phyloP scores from a whole-genome alignment of 1,284 basidiomycete species.

The Leccinum huronense region DNA sequence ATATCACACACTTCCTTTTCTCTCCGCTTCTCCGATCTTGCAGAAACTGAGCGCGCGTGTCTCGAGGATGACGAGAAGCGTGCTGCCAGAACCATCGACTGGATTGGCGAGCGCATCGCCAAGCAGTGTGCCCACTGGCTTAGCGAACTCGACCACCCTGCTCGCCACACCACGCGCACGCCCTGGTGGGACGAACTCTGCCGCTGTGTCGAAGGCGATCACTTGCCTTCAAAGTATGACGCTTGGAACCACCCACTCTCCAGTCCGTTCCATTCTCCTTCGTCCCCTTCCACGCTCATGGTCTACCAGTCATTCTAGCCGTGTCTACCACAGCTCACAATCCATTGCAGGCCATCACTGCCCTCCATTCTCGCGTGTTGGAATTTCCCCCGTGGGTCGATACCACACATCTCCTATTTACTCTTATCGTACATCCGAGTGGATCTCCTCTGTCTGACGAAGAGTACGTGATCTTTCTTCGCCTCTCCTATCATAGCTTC shows the following conservation, averaged over 20 bases:
- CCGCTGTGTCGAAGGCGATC: slow-evolving; percentile 71
- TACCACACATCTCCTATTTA: slow-evolving; percentile 62
- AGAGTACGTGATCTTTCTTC: slow-evolving; percentile 54
- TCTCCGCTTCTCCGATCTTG: slow-evolving; percentile 71
- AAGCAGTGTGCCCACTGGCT: slow-evolving; percentile 66
- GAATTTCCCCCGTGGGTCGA: slow-evolving; percentile 81
- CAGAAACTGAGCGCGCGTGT: slow-evolving; percentile 65
- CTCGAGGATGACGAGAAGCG: slow-evolving; percentile 75
- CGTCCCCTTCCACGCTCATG: slow-evolving; percentile 13
- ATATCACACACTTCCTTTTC: slow-evolving; percentile 69
- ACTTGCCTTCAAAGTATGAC: slow-evolving; percentile 64
- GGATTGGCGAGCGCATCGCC: slow-evolving; percentile 70
- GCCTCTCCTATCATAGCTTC: slow-evolving; percentile 3
- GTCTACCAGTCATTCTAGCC: slow-evolving; percentile 62
- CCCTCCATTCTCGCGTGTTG: slow-evolving; percentile 59
- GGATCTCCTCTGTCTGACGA: slow-evolving; percentile 69
- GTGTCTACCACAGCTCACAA: slow-evolving; percentile 76
- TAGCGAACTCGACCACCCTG: slow-evolving; percentile 50
- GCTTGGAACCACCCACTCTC: slow-evolving; percentile 83
- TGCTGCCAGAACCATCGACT: slow-evolving; percentile 72
- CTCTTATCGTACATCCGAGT: slow-evolving; percentile 70
- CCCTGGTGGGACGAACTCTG: slow-evolving; percentile 85
- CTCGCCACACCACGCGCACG: slow-evolving; percentile 46
- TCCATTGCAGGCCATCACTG: slow-evolving; percentile 71
- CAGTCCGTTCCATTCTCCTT: slow-evolving; percentile 45